Percentiles rank a stretch among this genome's conserved stretches.
phyloP scores from a whole-genome alignment of 352 stramenopile species.

The Phytopythium kandeliae region DNA sequence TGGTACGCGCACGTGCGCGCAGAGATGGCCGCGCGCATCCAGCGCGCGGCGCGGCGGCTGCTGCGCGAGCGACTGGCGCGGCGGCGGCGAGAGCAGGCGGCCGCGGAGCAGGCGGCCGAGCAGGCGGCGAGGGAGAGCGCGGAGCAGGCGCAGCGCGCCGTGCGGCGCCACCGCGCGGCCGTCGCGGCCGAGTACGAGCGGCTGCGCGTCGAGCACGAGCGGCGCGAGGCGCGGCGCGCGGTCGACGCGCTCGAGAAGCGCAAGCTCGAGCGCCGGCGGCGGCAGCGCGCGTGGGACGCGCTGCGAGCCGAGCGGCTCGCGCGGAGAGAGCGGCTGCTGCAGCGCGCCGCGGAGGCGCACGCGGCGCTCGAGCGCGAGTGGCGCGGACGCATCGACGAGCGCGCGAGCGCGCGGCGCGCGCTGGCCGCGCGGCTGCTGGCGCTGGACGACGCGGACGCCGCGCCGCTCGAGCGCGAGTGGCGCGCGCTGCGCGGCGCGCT shows the following conservation, averaged over 20 bases:
- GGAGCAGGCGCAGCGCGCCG: slow-evolving; percentile 20
- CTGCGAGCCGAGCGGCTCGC: slow-evolving; percentile 35
- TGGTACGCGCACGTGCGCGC: slow-evolving; percentile 33
- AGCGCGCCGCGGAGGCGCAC: slow-evolving; percentile 27
- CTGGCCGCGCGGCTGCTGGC: slow-evolving; percentile 47
- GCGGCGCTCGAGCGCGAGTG: slow-evolving; percentile 37
- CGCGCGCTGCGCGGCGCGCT: slow-evolving; percentile 36
- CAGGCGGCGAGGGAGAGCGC: slow-evolving; percentile 36
- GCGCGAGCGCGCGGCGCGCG: slow-evolving; percentile 12
- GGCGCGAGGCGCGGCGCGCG: slow-evolving; percentile 31
- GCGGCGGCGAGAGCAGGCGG: slow-evolving; percentile 19
- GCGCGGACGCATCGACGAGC: slow-evolving; percentile 27
- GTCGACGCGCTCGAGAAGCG: slow-evolving; percentile 58
- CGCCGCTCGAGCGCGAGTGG: slow-evolving; percentile 17
- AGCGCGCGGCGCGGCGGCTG: slow-evolving; percentile 33
- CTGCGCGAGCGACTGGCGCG: slow-evolving; percentile 16
- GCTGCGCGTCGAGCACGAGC: slow-evolving; percentile 38
- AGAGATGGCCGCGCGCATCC: slow-evolving; percentile 38
- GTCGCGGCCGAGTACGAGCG: slow-evolving; percentile 49
- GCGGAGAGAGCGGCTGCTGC: slow-evolving; percentile 36
- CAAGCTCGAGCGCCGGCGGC: slow-evolving; percentile 45
- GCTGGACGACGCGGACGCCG: slow-evolving; percentile 34
- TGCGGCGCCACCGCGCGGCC: slow-evolving; percentile 29
- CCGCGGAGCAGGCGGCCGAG: slow-evolving; percentile 21
- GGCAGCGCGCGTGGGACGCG: slow-evolving; percentile 53